A percentile compares a stretch with the other conserved stretches of the same genome.
Evolutionary conservation across 139 green algal species (phyloP).

Genomic region (Chara braunii): DNA sequence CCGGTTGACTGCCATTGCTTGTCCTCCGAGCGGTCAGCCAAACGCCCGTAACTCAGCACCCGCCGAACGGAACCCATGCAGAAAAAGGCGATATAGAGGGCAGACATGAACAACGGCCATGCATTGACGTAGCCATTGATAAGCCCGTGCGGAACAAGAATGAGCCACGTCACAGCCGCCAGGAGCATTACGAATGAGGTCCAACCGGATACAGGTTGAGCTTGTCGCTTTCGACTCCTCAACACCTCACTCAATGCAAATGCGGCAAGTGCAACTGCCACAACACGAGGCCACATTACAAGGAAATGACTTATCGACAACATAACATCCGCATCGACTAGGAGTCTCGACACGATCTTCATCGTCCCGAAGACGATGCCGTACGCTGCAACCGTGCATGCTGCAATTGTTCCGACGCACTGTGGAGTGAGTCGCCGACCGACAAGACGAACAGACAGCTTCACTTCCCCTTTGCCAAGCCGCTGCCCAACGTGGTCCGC

Average conservation of each 20-base stretch:
- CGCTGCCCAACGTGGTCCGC: no score
- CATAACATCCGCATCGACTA: slow-evolving; percentile 12
- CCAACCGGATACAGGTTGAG: no score
- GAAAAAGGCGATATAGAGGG: slow-evolving; percentile 55
- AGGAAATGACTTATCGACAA: slow-evolving; percentile 19
- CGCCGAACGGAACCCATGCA: slow-evolving; percentile 41
- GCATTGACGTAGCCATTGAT: slow-evolving; percentile 25
- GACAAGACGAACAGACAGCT: no score
- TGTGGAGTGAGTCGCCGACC: no score
- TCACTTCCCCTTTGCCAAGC: no score
- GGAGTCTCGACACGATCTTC: no score
- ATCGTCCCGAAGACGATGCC: no score
- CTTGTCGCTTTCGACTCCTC: background rate
- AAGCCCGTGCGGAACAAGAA: slow-evolving; percentile 19
- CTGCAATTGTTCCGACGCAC: no score
- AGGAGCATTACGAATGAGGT: slow-evolving; percentile 27
- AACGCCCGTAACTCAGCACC: slow-evolving; percentile 35
- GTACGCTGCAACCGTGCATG: no score
- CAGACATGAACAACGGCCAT: slow-evolving; percentile 24
- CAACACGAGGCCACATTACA: slow-evolving; percentile 22
- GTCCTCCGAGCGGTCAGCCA: slow-evolving; percentile 37
- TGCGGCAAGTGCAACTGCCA: slow-evolving; percentile 3
- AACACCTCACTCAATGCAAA: slow-evolving; percentile 4
- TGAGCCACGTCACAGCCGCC: slow-evolving; percentile 29
- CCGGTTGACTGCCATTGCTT: slow-evolving; percentile 28